These are phyloP conservation scores for Acanthamoeba rhysodes DNA, from an alignment of 208 protist species.

Conservation along the genomic window DNA sequence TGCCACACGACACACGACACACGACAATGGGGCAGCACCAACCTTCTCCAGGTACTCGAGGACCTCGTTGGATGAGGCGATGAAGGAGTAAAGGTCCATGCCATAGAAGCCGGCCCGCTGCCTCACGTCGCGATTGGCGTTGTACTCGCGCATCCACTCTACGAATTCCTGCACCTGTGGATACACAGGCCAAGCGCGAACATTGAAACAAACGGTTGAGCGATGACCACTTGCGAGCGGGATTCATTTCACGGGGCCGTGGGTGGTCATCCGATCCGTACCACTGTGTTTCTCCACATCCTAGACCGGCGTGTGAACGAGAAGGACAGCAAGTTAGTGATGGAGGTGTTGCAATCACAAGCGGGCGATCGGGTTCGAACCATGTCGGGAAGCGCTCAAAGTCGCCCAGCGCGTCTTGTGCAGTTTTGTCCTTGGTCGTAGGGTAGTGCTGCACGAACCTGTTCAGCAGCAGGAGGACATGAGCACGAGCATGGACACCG, in stretches of 20 bases:
- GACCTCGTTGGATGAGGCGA: constrained; percentile 65
- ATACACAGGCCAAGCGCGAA: neutral
- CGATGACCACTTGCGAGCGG: neutral
- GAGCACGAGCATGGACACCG: neutral
- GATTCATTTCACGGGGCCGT: neutral
- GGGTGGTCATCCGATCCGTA: neutral
- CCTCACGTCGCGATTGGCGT: neutral
- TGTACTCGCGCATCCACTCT: constrained; percentile 75
- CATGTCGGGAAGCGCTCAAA: constrained; percentile 78
- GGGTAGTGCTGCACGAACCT: constrained; percentile 66
- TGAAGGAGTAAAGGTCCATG: constrained; percentile 77
- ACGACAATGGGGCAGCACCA: neutral
- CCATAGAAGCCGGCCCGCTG: constrained; percentile 75
- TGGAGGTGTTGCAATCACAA: no score
- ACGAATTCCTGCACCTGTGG: constrained; percentile 61
- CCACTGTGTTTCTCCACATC: constrained; percentile 67
- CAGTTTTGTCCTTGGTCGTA: constrained; percentile 5
- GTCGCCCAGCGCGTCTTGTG: constrained; percentile 42
- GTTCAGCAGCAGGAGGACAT: neutral
- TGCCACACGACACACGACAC: no score
- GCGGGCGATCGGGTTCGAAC: neutral
- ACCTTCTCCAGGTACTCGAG: constrained; percentile 76
- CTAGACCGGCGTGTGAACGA: neutral
- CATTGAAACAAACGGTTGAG: neutral
- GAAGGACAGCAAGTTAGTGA: neutral